These are phyloP conservation scores for Corylus heterophylla DNA, from an alignment of 306 rosid genomes.

Conservation along the genomic window DNA sequence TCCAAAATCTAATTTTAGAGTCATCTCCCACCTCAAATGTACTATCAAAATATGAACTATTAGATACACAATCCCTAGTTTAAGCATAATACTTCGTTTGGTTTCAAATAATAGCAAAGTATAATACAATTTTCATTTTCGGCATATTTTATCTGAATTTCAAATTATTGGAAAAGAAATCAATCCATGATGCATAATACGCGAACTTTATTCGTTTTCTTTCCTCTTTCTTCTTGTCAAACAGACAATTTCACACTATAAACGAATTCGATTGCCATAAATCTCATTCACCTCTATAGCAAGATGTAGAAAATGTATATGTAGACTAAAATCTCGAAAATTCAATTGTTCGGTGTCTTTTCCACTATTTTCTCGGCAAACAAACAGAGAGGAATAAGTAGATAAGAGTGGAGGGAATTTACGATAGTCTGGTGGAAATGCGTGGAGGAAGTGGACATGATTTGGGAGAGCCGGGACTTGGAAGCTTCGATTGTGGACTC, in stretches of 20 bases:
- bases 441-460: constrained; percentile 70
- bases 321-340: background rate
- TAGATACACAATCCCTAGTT: too few species aligned
- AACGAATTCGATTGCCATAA: background rate
- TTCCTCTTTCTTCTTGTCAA: background rate
- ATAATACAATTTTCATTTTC: too few species aligned
- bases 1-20: too few species aligned
- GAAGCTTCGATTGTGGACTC: constrained; percentile 63
- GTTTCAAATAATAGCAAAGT: too few species aligned
- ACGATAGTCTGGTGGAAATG: constrained; percentile 67
- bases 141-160: too few species aligned
- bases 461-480: constrained; percentile 63
- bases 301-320: background rate
- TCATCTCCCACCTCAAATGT: too few species aligned
- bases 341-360: background rate
- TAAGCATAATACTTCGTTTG: background rate
- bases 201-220: background rate
- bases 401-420: constrained; percentile 15
- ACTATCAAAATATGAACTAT: too few species aligned
- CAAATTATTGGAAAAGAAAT: background rate
- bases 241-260: background rate
- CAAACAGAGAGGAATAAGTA: background rate
- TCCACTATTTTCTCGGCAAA: background rate
- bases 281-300: too few species aligned
- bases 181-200: background rate